These are phyloP conservation scores for Daedalea quercina DNA, from an alignment of 768 basidiomycete genomes.

Conservation along the genomic window DNA sequence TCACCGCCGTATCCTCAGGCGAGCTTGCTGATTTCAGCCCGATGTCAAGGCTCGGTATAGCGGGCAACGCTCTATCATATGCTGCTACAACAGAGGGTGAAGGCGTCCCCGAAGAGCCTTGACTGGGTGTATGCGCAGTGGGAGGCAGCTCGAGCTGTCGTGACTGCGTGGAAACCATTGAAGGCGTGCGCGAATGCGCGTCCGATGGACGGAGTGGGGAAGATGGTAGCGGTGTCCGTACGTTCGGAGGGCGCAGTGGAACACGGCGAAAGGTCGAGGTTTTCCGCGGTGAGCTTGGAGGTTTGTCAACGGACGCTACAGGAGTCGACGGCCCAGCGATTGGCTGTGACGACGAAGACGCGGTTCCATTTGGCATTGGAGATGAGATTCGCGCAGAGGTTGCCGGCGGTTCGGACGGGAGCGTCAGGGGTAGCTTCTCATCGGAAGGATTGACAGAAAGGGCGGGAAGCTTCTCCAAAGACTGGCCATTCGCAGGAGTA, in stretches of 20 bases:
- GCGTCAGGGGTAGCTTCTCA: neutral
- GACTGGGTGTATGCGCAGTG: conserved; percentile 7
- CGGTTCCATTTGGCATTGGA: conserved; percentile 6
- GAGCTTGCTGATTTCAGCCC: conserved; percentile 8
- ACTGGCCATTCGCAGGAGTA: neutral
- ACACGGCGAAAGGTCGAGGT: conserved; percentile 49
- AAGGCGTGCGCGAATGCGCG: conserved; percentile 12
- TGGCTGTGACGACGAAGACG: neutral
- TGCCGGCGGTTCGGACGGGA: conserved; percentile 4
- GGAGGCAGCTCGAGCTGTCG: conserved; percentile 10
- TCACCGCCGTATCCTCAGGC: conserved; percentile 3
- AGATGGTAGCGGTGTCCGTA: conserved; percentile 20
- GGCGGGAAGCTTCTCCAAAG: neutral
- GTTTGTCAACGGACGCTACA: conserved; percentile 1
- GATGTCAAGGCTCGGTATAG: conserved; percentile 18
- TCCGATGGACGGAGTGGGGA: conserved; percentile 30
- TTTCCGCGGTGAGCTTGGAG: conserved; percentile 24
- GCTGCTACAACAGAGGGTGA: conserved; percentile 11
- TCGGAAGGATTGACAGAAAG: neutral
- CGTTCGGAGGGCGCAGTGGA: conserved; percentile 27
- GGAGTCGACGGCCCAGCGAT: conserved; percentile 14
- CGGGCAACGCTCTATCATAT: conserved; percentile 17
- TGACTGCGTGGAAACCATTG: conserved; percentile 12
- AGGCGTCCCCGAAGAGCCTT: conserved; percentile 13
- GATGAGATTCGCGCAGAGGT: conserved; percentile 1